These are phyloP conservation scores for Glycine soja DNA, from an alignment of 306 rosid genomes.

Conservation along the genomic window DNA sequence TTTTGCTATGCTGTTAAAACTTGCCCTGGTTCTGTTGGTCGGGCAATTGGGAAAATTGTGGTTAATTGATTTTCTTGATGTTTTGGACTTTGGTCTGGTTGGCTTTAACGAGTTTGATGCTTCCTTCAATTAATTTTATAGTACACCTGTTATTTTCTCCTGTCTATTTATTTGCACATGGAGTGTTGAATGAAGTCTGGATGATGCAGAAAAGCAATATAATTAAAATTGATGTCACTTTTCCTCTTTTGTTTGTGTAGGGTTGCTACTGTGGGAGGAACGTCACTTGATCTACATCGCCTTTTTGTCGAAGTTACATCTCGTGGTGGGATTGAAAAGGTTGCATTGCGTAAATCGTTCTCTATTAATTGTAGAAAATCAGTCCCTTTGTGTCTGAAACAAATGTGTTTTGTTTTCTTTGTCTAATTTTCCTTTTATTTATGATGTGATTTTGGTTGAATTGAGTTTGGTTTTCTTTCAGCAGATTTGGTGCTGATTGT, in stretches of 20 bases:
- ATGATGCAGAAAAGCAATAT: slow-evolving; percentile 21
- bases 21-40: background rate
- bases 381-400: slow-evolving; percentile 33
- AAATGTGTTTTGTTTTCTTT: background rate
- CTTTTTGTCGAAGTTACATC: slow-evolving; percentile 84
- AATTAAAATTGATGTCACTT: slow-evolving; percentile 21
- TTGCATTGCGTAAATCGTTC: slow-evolving; percentile 22
- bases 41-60: background rate
- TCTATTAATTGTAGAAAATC: slow-evolving; percentile 14
- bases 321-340: slow-evolving; percentile 90
- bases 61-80: slow-evolving; percentile 11
- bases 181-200: slow-evolving; percentile 25
- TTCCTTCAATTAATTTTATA: background rate
- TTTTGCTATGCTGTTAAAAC: background rate
- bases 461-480: slow-evolving; percentile 29
- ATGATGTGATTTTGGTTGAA: slow-evolving; percentile 12
- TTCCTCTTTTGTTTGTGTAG: slow-evolving; percentile 51
- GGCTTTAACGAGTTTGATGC: slow-evolving; percentile 16
- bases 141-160: slow-evolving; percentile 11
- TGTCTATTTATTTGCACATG: slow-evolving; percentile 12
- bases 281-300: slow-evolving; percentile 69
- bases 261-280: slow-evolving; percentile 83
- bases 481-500: slow-evolving; percentile 31
- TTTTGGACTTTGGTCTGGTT: background rate
- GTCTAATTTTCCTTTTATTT: background rate